These are phyloP conservation scores for Colletotrichum phormii DNA, from an alignment of 2,329 filamentous ascomycete species.

Conservation along the genomic window DNA sequence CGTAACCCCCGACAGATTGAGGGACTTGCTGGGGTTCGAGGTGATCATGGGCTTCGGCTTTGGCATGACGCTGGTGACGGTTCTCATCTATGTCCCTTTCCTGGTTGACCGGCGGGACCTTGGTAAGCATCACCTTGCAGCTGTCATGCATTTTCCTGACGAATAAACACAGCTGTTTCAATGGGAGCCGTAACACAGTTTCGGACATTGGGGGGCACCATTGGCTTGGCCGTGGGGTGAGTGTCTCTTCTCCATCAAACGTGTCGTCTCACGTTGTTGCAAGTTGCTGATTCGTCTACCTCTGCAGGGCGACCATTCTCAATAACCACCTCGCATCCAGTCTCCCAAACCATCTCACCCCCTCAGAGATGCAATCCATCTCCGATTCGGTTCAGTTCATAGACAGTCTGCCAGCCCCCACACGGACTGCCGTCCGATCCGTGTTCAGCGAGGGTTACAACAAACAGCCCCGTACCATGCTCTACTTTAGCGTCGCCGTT, in stretches of 20 bases:
- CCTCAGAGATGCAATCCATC: background rate
- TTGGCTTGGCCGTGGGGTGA: slow-evolving; percentile 50
- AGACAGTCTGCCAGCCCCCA: background rate
- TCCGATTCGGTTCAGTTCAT: slow-evolving; percentile 1
- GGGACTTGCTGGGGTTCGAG: slow-evolving; percentile 47
- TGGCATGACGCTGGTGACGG: slow-evolving; percentile 46
- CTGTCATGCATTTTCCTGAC: background rate
- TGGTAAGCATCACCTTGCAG: slow-evolving; percentile 37
- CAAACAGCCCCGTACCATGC: slow-evolving; percentile 7
- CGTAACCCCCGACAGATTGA: slow-evolving; percentile 34
- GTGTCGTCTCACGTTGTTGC: slow-evolving; percentile 9
- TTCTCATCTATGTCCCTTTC: slow-evolving; percentile 46
- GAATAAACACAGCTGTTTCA: slow-evolving; percentile 42
- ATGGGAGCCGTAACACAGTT: slow-evolving; percentile 52
- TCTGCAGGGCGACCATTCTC: slow-evolving; percentile 1
- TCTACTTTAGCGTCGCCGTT: slow-evolving; percentile 10
- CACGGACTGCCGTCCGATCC: background rate
- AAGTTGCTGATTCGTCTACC: background rate
- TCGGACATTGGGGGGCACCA: slow-evolving; percentile 50
- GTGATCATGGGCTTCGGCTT: slow-evolving; percentile 51
- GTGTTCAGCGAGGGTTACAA: slow-evolving; percentile 20
- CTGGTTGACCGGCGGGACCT: slow-evolving; percentile 46
- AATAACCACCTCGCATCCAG: slow-evolving; percentile 11
- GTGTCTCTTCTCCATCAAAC: slow-evolving; percentile 18
- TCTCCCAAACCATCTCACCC: background rate